A percentile compares a stretch with the other conserved stretches of the same genome.
These are phyloP conservation scores for Ustilago vetiveriae DNA, from an alignment of 1,284 basidiomycete species.

Conservation along the genomic window DNA sequence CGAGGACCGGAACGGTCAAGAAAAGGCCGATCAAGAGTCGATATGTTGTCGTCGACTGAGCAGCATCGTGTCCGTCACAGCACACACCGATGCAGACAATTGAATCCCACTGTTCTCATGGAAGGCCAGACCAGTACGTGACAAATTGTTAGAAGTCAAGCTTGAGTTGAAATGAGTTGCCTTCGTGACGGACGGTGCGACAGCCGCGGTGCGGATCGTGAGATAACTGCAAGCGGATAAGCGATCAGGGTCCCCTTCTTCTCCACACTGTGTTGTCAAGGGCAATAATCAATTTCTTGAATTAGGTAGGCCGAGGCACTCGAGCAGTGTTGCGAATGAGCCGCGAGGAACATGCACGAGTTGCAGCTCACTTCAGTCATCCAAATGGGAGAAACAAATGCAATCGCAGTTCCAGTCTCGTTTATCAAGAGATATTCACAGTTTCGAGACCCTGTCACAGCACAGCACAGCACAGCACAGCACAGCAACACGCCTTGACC, in stretches of 20 bases:
- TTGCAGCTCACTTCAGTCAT: not conserved
- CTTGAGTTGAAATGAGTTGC: too few species aligned
- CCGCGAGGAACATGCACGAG: constrained; percentile 6
- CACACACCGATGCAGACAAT: too few species aligned
- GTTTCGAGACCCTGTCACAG: too few species aligned
- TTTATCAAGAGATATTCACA: not conserved
- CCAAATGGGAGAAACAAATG: not conserved
- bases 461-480: not conserved
- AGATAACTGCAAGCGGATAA: too few species aligned
- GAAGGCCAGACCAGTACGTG: too few species aligned
- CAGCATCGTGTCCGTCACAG: not conserved
- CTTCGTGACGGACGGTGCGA: too few species aligned
- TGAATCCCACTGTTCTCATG: too few species aligned
- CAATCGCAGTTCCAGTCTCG: constrained; percentile 5
- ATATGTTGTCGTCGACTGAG: constrained; percentile 63
- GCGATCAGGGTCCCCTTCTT: not conserved
- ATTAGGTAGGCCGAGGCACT: not conserved
- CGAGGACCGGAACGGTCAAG: constrained; percentile 47
- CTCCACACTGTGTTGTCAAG: constrained; percentile 1
- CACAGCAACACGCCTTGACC: constrained; percentile 4
- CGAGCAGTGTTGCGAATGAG: constrained; percentile 1
- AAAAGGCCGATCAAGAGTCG: constrained; percentile 64
- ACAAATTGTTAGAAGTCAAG: too few species aligned
- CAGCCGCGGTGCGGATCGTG: too few species aligned
- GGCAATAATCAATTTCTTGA: too few species aligned